Conservation (phyloP, 2,329 filamentous ascomycete genomes). For the Pestalotiopsis sp. region DNA sequence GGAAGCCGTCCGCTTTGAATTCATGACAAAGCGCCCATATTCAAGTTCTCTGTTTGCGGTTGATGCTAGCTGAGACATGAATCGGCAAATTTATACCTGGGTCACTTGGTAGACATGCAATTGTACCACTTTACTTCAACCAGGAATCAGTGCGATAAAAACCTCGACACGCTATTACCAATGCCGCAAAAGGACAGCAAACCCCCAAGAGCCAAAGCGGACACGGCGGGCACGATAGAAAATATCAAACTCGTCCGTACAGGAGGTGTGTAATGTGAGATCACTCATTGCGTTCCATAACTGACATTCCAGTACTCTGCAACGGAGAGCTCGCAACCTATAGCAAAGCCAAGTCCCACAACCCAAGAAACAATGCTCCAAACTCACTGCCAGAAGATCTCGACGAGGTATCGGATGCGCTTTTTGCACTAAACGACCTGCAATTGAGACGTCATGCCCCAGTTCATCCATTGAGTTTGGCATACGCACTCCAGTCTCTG, state of each 20-base stretch:
- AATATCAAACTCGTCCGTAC: constrained; percentile 1
- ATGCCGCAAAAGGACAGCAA: not conserved
- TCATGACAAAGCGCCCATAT: too few species aligned
- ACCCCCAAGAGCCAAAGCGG: not conserved
- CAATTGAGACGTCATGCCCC: not conserved
- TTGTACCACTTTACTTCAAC: too few species aligned
- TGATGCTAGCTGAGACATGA: too few species aligned
- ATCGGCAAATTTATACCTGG: too few species aligned
- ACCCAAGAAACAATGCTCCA: not conserved
- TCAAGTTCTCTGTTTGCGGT: too few species aligned
- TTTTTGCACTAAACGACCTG: not conserved
- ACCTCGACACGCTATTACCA: not conserved
- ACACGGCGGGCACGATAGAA: not conserved
- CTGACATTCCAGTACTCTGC: not conserved
- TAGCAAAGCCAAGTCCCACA: not conserved
- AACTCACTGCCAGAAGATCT: not conserved
- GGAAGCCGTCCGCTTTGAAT: too few species aligned
- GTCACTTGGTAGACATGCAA: too few species aligned
- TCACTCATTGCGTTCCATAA: not conserved
- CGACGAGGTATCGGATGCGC: not conserved
- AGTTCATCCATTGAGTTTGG: not conserved
- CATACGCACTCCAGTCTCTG: not conserved
- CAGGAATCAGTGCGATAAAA: too few species aligned
- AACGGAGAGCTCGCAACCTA: constrained; percentile 4
- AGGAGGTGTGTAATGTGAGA: not conserved